These are phyloP conservation scores for Penicillium flavigenum DNA, from an alignment of 495 filamentous ascomycete species.

Conservation along the genomic window DNA sequence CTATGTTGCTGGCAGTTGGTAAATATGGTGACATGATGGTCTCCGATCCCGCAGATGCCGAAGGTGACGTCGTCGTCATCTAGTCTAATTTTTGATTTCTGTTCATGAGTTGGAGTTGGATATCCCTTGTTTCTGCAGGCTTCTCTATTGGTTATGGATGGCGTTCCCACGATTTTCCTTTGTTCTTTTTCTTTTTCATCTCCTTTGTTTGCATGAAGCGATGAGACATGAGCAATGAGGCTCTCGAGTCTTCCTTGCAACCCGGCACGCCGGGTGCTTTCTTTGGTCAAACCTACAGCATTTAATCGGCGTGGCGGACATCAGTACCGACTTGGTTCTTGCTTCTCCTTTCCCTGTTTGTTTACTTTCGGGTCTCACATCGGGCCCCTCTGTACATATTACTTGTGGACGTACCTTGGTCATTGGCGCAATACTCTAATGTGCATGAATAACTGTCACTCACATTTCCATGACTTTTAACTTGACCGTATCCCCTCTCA, in stretches of 20 bases:
- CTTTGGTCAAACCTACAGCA: conserved; percentile 27
- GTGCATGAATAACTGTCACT: conserved; percentile 1
- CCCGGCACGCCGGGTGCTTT: conserved; percentile 6
- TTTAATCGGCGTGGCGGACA: conserved; percentile 32
- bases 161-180: conserved; percentile 24
- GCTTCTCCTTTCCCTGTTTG: conserved; percentile 18
- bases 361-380: conserved; percentile 13
- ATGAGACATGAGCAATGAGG: conserved; percentile 33
- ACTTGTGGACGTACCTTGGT: conserved; percentile 6
- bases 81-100: conserved; percentile 27
- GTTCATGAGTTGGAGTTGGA: conserved; percentile 27
- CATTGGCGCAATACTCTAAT: conserved; percentile 7
- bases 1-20: conserved; percentile 47
- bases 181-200: conserved; percentile 13
- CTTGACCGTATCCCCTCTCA: background rate
- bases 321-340: conserved; percentile 21
- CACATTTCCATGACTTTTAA: background rate
- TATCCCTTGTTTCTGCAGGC: conserved; percentile 21
- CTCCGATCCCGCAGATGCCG: conserved; percentile 48
- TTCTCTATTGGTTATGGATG: conserved; percentile 21
- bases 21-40: conserved; percentile 53
- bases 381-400: conserved; percentile 26
- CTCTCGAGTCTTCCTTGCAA: conserved; percentile 18
- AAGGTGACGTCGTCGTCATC: conserved; percentile 52
- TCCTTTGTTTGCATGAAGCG: conserved; percentile 27